Conservation (phyloP, 345 rosid genomes). For the Citrus inodora region DNA sequence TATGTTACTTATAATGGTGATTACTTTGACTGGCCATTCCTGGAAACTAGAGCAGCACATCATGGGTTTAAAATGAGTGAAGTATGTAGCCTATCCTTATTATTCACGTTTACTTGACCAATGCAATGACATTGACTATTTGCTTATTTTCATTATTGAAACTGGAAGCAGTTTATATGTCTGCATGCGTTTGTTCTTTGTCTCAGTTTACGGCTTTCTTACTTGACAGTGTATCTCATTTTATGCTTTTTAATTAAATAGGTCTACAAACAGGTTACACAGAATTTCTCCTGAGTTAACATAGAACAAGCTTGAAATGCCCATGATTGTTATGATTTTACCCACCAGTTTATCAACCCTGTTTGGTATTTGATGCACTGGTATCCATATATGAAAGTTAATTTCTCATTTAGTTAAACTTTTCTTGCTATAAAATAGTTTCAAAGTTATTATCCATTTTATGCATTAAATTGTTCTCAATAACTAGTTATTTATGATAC, state of each 20-base stretch:
- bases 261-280: not conserved
- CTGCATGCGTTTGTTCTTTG: not conserved
- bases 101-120: not conserved
- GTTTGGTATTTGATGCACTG: not conserved
- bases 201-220: not conserved
- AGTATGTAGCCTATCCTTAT: slow-evolving; percentile 39
- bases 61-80: slow-evolving; percentile 82
- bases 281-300: not conserved
- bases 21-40: slow-evolving; percentile 95
- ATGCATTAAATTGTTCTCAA: not conserved
- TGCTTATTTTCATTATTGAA: not conserved
- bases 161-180: not conserved
- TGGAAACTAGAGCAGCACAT: slow-evolving; percentile 90
- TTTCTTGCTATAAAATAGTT: not conserved
- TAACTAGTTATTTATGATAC: not conserved
- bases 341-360: not conserved
- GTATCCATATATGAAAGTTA: not conserved
- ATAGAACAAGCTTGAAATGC: not conserved
- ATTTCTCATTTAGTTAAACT: not conserved
- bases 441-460: not conserved
- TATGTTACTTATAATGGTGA: slow-evolving; percentile 97
- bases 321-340: not conserved
- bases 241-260: not conserved
- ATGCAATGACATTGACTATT: not conserved
- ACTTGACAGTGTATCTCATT: not conserved